Evolutionary conservation across 192 early-diverging fungal genomes (phyloP).

Genomic region (Lunasporangiospora selenospora): DNA sequence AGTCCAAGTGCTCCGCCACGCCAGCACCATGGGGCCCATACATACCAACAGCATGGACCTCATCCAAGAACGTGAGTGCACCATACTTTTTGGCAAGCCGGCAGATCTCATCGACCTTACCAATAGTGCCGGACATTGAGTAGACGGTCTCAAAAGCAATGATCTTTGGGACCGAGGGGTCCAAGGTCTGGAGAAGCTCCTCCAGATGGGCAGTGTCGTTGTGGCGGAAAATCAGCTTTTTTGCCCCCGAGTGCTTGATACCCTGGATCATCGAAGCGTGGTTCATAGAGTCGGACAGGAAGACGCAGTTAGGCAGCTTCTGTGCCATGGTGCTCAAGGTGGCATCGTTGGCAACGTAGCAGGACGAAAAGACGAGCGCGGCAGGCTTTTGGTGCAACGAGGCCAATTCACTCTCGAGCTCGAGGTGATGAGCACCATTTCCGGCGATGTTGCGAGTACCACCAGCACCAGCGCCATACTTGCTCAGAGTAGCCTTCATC

Average conservation of each 20-base stretch:
- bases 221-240: constrained; percentile 92
- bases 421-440: constrained; percentile 94
- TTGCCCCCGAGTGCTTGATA: constrained; percentile 87
- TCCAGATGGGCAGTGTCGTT: constrained; percentile 93
- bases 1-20: constrained; percentile 94
- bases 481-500: constrained; percentile 96
- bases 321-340: constrained; percentile 89
- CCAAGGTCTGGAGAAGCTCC: constrained; percentile 77
- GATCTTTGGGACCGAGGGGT: constrained; percentile 89
- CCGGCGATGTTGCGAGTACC: constrained; percentile 99
- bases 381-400: constrained; percentile 90
- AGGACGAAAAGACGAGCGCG: constrained; percentile 95
- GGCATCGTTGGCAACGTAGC: constrained; percentile 98
- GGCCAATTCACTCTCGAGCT: constrained; percentile 91
- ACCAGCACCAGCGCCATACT: constrained; percentile 97
- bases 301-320: constrained; percentile 90
- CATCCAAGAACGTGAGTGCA: constrained; percentile 96
- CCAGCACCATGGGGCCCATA: constrained; percentile 93
- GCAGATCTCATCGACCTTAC: constrained; percentile 90
- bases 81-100: constrained; percentile 93
- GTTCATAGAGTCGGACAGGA: constrained; percentile 94
- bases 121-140: constrained; percentile 96
- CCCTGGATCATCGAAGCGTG: constrained; percentile 99
- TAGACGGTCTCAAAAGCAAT: constrained; percentile 98
- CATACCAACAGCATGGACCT: constrained; percentile 99